Base-by-base conservation (phyloP, 257 asterid species). In the Parsonsia alboflavescens region DNA sequence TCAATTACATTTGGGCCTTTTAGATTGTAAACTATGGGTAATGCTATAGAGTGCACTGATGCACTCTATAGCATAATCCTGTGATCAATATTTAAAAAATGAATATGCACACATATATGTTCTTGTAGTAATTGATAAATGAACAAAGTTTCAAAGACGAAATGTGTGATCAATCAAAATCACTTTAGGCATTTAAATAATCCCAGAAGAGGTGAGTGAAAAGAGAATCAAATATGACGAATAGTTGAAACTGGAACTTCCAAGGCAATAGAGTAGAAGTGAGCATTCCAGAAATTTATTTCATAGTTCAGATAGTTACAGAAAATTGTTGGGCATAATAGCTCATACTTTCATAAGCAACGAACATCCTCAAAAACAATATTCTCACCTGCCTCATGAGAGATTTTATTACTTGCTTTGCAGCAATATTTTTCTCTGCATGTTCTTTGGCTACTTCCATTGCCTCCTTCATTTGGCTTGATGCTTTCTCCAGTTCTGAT, bases 391-490 rank as follows among this genome's bases (percentile, higher is more conserved):
- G 88, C 70, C 19, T 78, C 83, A 82, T 81, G 50, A 88, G 86
- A 81, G 82, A 77, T 68, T 81, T 82, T 58, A 89, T 82, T 65
- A 87, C 91, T 77, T 84, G 83, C 86, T 84, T 84, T 30, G 93
- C 91, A 33, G 88, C 87, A 73, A 53, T 63, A 73, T 86, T 86
- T 86, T 86, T 86, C 75, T 80, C 77, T 24, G 83, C 80, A 78
- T 88, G 88, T 12, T 70, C 77, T 80, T 75, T 82, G 63, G 83
- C 85, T 71, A 79, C 56, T 21, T 84, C 84, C 22, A 77, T 80
- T 24, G 81, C 82, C 79, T 81, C 88, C 76, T 78, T 77, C 78
- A 90, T 69, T 66, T 86, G 85, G 74, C 69, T 76, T 24, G 91
- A 80, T 45, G 85, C 82, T 78, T 76, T 81, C 77, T 85, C 85